Evolutionary conservation across 441 rosid genomes (phyloP).

Genomic region (Croton setiger): DNA sequence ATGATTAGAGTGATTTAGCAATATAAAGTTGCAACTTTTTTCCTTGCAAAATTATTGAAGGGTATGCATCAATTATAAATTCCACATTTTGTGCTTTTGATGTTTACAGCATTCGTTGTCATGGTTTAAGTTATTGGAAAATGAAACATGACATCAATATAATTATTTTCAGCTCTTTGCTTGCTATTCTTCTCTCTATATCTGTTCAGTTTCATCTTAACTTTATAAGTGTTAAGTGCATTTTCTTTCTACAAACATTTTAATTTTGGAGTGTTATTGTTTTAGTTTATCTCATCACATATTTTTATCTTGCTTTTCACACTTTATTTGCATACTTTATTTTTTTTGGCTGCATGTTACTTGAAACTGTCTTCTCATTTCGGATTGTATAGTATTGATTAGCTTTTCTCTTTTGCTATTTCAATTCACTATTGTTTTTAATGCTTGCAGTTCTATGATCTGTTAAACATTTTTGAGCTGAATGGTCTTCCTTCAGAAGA

Average conservation of each 20-base stretch:
- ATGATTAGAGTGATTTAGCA: neutral
- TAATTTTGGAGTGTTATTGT: neutral
- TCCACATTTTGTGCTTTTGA: neutral
- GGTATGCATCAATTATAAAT: neutral
- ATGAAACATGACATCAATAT: neutral
- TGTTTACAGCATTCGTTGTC: neutral
- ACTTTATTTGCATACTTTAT: neutral
- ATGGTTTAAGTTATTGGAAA: neutral
- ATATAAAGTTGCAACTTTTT: neutral
- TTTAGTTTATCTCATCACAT: neutral
- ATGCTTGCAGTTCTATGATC: constrained; percentile 89
- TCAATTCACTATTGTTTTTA: constrained; percentile 12
- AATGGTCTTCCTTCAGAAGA: constrained; percentile 97
- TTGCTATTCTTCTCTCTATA: neutral
- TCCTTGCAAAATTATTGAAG: neutral
- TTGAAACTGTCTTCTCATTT: constrained; percentile 10
- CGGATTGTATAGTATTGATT: constrained; percentile 16
- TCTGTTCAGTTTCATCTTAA: neutral
- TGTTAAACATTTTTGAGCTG: constrained; percentile 87
- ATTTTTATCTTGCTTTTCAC: neutral
- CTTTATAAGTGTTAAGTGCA: no score
- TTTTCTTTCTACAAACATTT: neutral
- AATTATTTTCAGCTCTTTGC: neutral
- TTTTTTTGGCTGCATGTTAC: neutral
- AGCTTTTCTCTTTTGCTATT: constrained; percentile 4